These are phyloP conservation scores for Albugo candida DNA, from an alignment of 352 stramenopile species.

Conservation along the genomic window DNA sequence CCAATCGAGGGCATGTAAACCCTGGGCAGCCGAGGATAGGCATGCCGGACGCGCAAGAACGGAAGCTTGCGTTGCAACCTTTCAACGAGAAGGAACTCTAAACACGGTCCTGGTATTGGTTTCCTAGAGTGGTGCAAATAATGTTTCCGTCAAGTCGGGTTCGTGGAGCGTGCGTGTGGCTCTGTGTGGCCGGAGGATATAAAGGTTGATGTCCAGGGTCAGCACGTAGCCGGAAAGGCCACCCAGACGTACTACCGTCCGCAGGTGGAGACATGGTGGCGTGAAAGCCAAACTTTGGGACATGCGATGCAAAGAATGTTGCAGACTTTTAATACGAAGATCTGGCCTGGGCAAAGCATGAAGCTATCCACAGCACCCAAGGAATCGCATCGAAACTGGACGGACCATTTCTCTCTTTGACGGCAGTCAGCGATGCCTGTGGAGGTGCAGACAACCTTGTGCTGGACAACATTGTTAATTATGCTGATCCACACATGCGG, in stretches of 20 bases:
- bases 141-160: not conserved
- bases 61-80: no score
- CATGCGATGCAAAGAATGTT: not conserved
- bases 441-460: not conserved
- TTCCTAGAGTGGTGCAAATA: not conserved
- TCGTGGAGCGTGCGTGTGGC: not conserved
- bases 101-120: not conserved
- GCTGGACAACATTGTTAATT: constrained; percentile 6
- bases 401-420: constrained; percentile 3
- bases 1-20: no score
- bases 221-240: constrained; percentile 1
- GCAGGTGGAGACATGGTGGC: constrained; percentile 1
- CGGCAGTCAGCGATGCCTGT: not conserved
- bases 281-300: not conserved
- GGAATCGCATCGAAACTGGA: constrained; percentile 1
- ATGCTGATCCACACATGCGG: not conserved
- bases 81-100: not conserved
- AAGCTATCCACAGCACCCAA: constrained; percentile 1
- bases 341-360: not conserved
- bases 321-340: not conserved
- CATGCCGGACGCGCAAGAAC: no score
- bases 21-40: no score
- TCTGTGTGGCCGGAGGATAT: not conserved
- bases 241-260: not conserved
- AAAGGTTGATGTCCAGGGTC: not conserved